Evolutionary conservation across 805 yeast genomes (phyloP).

Genomic region (Metschnikowia hibisci): DNA sequence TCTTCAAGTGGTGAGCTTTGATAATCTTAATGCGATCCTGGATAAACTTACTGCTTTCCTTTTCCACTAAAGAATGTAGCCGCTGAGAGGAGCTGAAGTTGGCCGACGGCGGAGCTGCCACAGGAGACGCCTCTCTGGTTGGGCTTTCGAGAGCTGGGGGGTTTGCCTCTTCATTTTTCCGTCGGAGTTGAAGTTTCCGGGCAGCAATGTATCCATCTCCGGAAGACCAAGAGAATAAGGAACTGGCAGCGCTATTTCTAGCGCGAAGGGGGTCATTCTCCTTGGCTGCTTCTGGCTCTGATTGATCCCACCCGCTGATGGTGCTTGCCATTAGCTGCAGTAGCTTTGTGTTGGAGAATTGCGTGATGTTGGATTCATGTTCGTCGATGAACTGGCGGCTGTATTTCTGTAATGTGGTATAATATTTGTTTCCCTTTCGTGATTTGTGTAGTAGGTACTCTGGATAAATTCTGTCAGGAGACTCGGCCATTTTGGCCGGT

Average conservation of each 20-base stretch:
- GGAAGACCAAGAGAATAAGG: slow-evolving; percentile 43
- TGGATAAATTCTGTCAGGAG: slow-evolving; percentile 22
- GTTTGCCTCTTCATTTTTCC: neutral
- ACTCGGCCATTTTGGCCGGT: neutral
- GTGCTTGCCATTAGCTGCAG: slow-evolving; percentile 3
- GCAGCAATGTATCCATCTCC: slow-evolving; percentile 36
- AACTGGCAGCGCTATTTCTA: slow-evolving; percentile 23
- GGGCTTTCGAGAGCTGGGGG: neutral
- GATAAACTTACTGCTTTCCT: slow-evolving; percentile 35
- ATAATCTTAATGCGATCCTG: slow-evolving; percentile 37
- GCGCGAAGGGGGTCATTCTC: neutral
- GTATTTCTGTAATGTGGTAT: slow-evolving; percentile 31
- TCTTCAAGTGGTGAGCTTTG: slow-evolving; percentile 36
- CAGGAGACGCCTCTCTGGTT: neutral
- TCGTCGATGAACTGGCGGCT: slow-evolving; percentile 30
- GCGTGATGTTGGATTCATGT: slow-evolving; percentile 17
- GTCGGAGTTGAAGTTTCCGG: slow-evolving; percentile 26
- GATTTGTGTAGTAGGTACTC: slow-evolving; percentile 33
- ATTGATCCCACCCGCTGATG: slow-evolving; percentile 13
- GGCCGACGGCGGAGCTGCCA: slow-evolving; percentile 12
- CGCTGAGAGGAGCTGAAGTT: slow-evolving; percentile 22
- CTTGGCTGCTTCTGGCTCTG: slow-evolving; percentile 2
- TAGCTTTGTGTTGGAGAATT: slow-evolving; percentile 23
- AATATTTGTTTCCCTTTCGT: slow-evolving; percentile 27
- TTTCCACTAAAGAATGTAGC: slow-evolving; percentile 30